phyloP scores from a whole-genome alignment of 2,329 filamentous ascomycete species.

The Tolypocladium album region DNA sequence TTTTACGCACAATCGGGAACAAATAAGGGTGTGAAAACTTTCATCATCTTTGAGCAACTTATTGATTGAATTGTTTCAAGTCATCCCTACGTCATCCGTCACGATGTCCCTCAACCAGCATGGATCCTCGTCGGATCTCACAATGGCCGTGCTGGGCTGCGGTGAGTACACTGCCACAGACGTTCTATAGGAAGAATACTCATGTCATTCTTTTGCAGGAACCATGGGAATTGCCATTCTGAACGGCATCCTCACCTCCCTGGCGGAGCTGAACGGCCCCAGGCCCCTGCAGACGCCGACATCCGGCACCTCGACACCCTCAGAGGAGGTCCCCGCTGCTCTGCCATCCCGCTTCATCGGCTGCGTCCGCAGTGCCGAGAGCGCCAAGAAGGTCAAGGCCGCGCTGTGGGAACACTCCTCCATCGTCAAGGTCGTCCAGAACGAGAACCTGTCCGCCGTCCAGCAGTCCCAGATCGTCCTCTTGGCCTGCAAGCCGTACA shows the following conservation, averaged over 20 bases:
- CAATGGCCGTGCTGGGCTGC: constrained; percentile 72
- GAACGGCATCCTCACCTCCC: constrained; percentile 64
- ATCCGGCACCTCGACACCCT: constrained; percentile 31
- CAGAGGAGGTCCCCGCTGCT: constrained; percentile 38
- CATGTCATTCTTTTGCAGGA: constrained; percentile 32
- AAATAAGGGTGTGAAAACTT: too few species aligned
- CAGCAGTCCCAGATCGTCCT: constrained; percentile 62
- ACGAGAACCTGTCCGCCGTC: constrained; percentile 60
- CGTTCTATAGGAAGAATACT: background rate
- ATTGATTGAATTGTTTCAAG: background rate
- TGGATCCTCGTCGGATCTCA: constrained; percentile 40
- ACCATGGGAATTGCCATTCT: constrained; percentile 82
- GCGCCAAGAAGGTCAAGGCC: constrained; percentile 56
- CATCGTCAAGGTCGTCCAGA: constrained; percentile 55
- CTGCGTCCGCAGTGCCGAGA: constrained; percentile 62
- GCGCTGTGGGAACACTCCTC: constrained; percentile 54
- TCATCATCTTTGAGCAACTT: background rate
- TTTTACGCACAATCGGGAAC: background rate
- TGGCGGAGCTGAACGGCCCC: constrained; percentile 40
- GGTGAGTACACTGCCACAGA: constrained; percentile 39
- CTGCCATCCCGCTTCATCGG: constrained; percentile 71
- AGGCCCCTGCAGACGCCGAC: constrained; percentile 31
- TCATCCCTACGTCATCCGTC: constrained; percentile 5
- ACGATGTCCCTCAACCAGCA: constrained; percentile 22
- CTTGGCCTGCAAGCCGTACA: constrained; percentile 71